These are phyloP conservation scores for Aspergillus oerlinghausenensis DNA, from an alignment of 2,329 filamentous ascomycete genomes.

Conservation along the genomic window DNA sequence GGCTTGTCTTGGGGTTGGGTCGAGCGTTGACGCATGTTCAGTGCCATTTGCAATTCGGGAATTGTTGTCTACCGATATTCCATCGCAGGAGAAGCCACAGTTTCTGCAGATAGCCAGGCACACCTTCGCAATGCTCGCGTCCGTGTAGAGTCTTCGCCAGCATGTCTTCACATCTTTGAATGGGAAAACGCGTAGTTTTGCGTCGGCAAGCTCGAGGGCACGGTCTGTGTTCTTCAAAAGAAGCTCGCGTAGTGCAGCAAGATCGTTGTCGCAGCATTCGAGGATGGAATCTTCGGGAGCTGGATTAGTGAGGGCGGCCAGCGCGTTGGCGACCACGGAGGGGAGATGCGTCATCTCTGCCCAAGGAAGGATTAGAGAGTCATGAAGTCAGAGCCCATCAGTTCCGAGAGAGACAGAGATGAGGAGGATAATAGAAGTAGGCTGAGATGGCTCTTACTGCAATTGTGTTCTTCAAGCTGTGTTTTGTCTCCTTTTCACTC, in stretches of 20 bases:
- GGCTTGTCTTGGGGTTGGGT: conserved; percentile 4
- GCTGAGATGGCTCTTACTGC: background rate
- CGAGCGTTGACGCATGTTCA: background rate
- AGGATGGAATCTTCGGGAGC: conserved; percentile 32
- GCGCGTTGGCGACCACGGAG: conserved; percentile 17
- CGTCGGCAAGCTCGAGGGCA: conserved; percentile 47
- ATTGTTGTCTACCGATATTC: background rate
- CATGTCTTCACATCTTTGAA: conserved; percentile 53
- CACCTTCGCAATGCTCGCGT: conserved; percentile 50
- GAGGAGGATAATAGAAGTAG: background rate
- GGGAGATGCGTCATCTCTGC: conserved; percentile 16
- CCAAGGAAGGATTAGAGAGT: background rate
- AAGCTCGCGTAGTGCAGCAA: conserved; percentile 14
- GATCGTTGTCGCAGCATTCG: conserved; percentile 28
- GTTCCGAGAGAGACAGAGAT: too few species aligned
- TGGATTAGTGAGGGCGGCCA: conserved; percentile 26
- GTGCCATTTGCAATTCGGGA: background rate
- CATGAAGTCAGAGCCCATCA: background rate
- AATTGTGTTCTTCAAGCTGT: background rate
- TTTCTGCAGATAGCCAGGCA: conserved; percentile 28
- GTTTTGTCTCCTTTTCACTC: background rate
- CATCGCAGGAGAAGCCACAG: conserved; percentile 11
- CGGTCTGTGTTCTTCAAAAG: conserved; percentile 35
- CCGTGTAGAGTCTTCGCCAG: conserved; percentile 56
- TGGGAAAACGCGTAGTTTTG: conserved; percentile 52